phyloP scores from a whole-genome alignment of 257 asterid genomes.

The Cruciata laevipes region DNA sequence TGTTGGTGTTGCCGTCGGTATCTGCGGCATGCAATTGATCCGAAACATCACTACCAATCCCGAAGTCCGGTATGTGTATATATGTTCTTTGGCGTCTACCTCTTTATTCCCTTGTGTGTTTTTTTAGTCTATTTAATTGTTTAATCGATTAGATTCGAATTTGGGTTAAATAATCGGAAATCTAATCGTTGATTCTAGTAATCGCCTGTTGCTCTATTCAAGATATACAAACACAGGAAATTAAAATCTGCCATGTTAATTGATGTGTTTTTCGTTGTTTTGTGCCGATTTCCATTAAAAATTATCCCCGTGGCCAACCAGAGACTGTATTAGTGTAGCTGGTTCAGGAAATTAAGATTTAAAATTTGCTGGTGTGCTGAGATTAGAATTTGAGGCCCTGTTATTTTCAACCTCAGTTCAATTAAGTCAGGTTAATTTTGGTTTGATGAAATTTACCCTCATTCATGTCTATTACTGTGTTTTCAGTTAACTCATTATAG shows the following conservation, averaged over 20 bases:
- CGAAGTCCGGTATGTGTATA: conserved; percentile 72
- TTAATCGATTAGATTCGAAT: not conserved
- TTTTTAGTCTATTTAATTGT: too few relatives aligned
- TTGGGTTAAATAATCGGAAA: not conserved
- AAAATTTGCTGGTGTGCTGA: too few relatives aligned
- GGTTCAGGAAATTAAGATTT: too few relatives aligned
- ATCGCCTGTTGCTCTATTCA: not conserved
- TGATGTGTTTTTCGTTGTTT: not conserved
- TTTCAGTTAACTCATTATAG: too few relatives aligned
- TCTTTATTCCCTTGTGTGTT: not conserved
- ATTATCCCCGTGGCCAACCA: too few relatives aligned
- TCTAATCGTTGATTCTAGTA: not conserved
- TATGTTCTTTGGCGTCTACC: not conserved
- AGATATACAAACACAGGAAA: not conserved
- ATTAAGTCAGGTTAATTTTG: not conserved
- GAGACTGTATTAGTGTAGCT: too few relatives aligned
- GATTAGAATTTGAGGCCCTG: too few relatives aligned
- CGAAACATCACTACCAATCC: conserved; percentile 72
- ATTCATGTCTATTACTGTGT: not conserved
- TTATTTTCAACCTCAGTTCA: not conserved
- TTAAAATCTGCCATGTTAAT: not conserved
- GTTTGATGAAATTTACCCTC: not conserved
- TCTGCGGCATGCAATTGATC: conserved; percentile 82
- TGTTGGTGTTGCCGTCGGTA: conserved; percentile 80
- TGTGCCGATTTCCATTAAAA: too few relatives aligned